Base-by-base conservation (phyloP, 1,284 basidiomycete species). In the Prillingera fragicola region DNA sequence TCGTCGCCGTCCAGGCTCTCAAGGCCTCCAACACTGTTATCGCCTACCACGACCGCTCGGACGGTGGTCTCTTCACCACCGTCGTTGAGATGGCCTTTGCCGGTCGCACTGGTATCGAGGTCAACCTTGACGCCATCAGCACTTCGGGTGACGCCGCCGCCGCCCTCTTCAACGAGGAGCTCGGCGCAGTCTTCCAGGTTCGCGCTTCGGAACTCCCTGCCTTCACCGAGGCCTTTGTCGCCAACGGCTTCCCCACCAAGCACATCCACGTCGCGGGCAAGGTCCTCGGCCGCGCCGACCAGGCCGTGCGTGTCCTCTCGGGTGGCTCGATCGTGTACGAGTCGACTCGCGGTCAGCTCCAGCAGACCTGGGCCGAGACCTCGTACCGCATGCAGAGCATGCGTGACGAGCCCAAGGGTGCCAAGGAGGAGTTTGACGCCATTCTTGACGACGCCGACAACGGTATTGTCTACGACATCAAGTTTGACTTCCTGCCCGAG, bases 11-110 rank as follows among this genome's bases (percentile, higher is more conserved):
- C 54, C 82, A 87, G 63, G 71, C 73, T 6, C 75, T 90, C 37
- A 84, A 84, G 62, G 63, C 71, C 45, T 73, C 73, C 4, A 79
- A 74, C 1, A 66, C 87, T 19, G 82, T 98, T 0, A 76, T 97
- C 29, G 92, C 95, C 0, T 98, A 98, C 69, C 95, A 98, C 69
- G 95, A 99, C 71, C 83, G 94, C 17, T 97, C 94, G 0, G 95
- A 99, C 62, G 95, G 95, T 44, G 95, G 94, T 34, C 74, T 99
- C 26, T 85, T 98, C 68, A 84, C 87, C 0, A 86, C 92, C 4
- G 67, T 96, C 24, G 83, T 77, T n/a, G 95, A 98, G 73, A 98
- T 98, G 95, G 80, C 82, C 33, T 97, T 98, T 61, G 91, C 94
- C 6, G 92, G 90, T 19, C 81, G 84, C 41, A 78, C 81, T 9